phyloP scores from a whole-genome alignment of 2,329 filamentous ascomycete species.

The Fusarium sp. region DNA sequence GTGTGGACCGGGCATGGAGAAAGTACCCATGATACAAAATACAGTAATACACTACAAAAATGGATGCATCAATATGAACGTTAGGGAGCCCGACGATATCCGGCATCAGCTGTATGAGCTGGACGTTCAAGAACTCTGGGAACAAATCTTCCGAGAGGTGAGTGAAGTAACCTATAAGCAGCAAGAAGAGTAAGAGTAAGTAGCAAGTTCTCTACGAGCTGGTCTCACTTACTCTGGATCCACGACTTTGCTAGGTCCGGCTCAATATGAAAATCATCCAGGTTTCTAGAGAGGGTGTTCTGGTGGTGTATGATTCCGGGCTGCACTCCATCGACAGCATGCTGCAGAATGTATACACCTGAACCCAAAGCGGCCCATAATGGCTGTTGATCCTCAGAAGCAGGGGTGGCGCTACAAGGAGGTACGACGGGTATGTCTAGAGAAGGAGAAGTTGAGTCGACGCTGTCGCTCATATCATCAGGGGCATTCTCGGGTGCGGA shows the following conservation, averaged over 20 bases:
- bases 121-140: background rate
- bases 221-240: background rate
- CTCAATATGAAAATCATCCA: background rate
- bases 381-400: too few relatives aligned
- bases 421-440: background rate
- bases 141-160: background rate
- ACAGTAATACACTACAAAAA: background rate
- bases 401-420: background rate
- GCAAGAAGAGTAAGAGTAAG: background rate
- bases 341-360: background rate
- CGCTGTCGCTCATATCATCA: background rate
- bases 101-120: background rate
- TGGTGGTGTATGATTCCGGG: background rate
- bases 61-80: slow-evolving; percentile 3
- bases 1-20: background rate
- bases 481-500: background rate
- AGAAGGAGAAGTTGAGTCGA: background rate
- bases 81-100: slow-evolving; percentile 3
- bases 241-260: background rate
- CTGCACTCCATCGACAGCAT: background rate
- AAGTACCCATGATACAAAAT: slow-evolving; percentile 1
- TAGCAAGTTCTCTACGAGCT: too few relatives aligned
- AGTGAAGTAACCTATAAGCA: background rate
- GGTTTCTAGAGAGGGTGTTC: background rate
- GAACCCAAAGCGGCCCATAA: background rate